phyloP scores from a whole-genome alignment of 306 rosid genomes.

The Comarum palustre region DNA sequence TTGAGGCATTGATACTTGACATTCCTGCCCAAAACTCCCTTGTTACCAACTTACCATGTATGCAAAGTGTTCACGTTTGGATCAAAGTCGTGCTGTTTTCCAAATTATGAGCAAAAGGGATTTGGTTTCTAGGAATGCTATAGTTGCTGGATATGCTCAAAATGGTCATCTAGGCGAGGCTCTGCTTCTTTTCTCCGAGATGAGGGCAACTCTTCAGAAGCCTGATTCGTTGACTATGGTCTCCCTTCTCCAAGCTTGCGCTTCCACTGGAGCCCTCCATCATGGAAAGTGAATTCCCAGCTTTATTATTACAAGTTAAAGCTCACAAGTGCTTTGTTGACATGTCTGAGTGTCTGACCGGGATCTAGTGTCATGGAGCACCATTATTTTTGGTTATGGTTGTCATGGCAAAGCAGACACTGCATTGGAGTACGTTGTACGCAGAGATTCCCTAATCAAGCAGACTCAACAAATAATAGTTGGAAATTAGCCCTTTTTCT shows the following conservation, averaged over 20 bases:
- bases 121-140: slow-evolving; percentile 77
- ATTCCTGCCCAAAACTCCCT: slow-evolving; percentile 68
- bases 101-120: slow-evolving; percentile 51
- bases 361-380: slow-evolving; percentile 74
- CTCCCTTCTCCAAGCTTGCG: slow-evolving; percentile 76
- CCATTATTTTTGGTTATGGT: slow-evolving; percentile 65
- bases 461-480: no score
- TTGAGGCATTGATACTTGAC: slow-evolving; percentile 50
- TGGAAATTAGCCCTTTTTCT: no score
- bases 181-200: slow-evolving; percentile 50
- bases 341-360: slow-evolving; percentile 45
- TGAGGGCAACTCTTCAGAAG: slow-evolving; percentile 47
- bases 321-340: slow-evolving; percentile 61
- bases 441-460: slow-evolving; percentile 32
- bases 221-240: slow-evolving; percentile 70
- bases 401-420: slow-evolving; percentile 64
- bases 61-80: slow-evolving; percentile 58
- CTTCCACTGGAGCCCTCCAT: slow-evolving; percentile 60
- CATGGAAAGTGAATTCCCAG: slow-evolving; percentile 66
- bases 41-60: slow-evolving; percentile 49
- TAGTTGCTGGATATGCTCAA: slow-evolving; percentile 62
- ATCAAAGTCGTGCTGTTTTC: slow-evolving; percentile 48
- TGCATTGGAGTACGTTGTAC: slow-evolving; percentile 47
- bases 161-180: slow-evolving; percentile 52
- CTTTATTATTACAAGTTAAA: slow-evolving; percentile 43